Evolutionary conservation across 2,329 filamentous ascomycete species (phyloP), one percentile per base, ranked within the genome.

Genomic region (Neonectria magnoliae): DNA sequence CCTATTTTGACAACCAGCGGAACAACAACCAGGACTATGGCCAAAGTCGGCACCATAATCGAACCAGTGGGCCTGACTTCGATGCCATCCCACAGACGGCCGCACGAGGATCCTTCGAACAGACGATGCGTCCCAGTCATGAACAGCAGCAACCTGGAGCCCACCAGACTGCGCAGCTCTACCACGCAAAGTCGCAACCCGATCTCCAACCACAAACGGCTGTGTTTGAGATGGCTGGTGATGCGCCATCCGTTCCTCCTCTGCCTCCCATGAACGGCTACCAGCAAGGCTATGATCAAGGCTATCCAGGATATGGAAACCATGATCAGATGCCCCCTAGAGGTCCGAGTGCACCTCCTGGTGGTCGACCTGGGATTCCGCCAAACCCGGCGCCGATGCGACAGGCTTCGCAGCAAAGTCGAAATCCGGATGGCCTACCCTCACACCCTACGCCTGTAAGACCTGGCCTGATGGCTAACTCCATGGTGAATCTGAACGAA

Each of bases 151-250:
- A 87, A 60, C 82, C 76, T 60, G 85, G 81, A 65, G 85, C 79
- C 59, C 86, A 79, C 70, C 84, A 81, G 73, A 83, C 80, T 41
- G 85, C 84, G 22, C 84, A 87, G 69, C 76, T 90, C 55, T 86
- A 82, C 63, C 85, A 86, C 64, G 87, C 88, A 16, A 89, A 89
- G 68, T 92, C 90, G 11, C 90, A 92, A 73, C 89, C 90, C 31
- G 87, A 91, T 73, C 79, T 91, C 62, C 84, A 88, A 68, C 84
- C 86, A 4, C 88, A 92, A 71, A 83, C 88, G 2, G 91, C 91
- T 9, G 85, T 92, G 1, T 93, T 93, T 69, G 92, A 93, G 73
- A 91, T 94, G 85, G 89, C 87, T 2, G 85, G 81, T 27, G 89
- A 92, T 70, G 82, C 84, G 20, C 88, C 87, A 22, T 81, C 83